Evolutionary conservation across 495 filamentous ascomycete species (phyloP).

Genomic region (Penicillium robsamsonii): DNA sequence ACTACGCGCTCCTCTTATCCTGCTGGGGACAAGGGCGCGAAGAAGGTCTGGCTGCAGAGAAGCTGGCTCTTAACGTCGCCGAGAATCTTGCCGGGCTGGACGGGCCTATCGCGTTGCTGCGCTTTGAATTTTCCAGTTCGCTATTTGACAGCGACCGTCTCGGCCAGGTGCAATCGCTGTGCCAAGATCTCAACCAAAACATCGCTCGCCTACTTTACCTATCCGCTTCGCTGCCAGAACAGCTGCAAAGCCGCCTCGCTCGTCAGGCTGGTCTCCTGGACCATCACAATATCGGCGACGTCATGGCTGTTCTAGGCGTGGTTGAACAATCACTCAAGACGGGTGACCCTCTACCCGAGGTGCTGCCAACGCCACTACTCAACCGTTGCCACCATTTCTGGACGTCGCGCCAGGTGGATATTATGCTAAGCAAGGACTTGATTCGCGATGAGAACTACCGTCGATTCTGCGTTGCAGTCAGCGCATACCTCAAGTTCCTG

Average conservation of each 20-base stretch:
- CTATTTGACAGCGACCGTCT: constrained; percentile 40
- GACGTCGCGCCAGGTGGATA: constrained; percentile 22
- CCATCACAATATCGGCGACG: constrained; percentile 39
- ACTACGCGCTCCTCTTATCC: constrained; percentile 46
- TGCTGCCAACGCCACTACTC: constrained; percentile 40
- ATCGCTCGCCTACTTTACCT: constrained; percentile 36
- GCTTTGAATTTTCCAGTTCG: constrained; percentile 43
- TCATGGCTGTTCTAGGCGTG: constrained; percentile 42
- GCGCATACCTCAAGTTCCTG: constrained; percentile 38
- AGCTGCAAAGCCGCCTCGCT: constrained; percentile 31
- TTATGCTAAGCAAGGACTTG: constrained; percentile 27
- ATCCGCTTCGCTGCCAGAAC: constrained; percentile 33
- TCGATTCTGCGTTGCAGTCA: constrained; percentile 40
- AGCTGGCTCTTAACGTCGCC: constrained; percentile 36
- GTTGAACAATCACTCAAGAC: constrained; percentile 44
- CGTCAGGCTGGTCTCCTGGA: constrained; percentile 34
- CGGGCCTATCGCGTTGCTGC: constrained; percentile 33
- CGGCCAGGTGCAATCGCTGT: constrained; percentile 34
- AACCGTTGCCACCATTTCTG: constrained; percentile 35
- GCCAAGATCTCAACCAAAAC: constrained; percentile 36
- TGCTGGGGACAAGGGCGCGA: constrained; percentile 35
- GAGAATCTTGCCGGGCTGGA: constrained; percentile 32
- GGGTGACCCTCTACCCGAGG: constrained; percentile 42
- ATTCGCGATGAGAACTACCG: constrained; percentile 41
- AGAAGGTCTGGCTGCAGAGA: constrained; percentile 31